These are phyloP conservation scores for Effrenium voratum DNA, from an alignment of 73 alveolate genomes.

Conservation along the genomic window DNA sequence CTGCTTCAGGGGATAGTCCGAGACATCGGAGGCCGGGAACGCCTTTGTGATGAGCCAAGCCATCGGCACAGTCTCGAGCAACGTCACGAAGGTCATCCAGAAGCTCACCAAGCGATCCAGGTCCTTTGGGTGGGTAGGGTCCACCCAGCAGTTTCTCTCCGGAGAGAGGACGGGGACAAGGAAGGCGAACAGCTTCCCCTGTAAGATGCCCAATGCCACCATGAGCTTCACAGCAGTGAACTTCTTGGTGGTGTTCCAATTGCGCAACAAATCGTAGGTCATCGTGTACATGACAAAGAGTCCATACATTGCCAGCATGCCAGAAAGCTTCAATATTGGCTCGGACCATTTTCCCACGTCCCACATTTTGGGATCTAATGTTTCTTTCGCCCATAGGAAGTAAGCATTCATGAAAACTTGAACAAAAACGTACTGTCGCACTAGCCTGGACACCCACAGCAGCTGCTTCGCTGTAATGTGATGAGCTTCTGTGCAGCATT, in stretches of 20 bases:
- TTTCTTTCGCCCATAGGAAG: slow-evolving; percentile 25
- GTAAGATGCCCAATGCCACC: neutral
- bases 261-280: slow-evolving; percentile 33
- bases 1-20: slow-evolving; percentile 30
- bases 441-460: slow-evolving; percentile 59
- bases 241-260: slow-evolving; percentile 56
- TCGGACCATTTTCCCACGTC: neutral
- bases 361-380: neutral
- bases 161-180: neutral
- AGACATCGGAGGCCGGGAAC: slow-evolving; percentile 2
- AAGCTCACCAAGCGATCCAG: neutral
- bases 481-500: neutral
- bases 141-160: neutral
- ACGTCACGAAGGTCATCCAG: neutral
- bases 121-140: neutral
- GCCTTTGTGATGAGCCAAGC: neutral
- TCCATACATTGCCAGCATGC: neutral
- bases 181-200: neutral
- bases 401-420: slow-evolving; percentile 18
- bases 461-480: slow-evolving; percentile 49
- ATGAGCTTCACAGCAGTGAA: slow-evolving; percentile 16
- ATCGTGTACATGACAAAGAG: slow-evolving; percentile 64
- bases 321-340: neutral
- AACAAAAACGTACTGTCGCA: slow-evolving; percentile 11
- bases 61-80: neutral